phyloP scores from a whole-genome alignment of 1,139 yeast genomes.

The Yamadazyma songkhlaensis region DNA sequence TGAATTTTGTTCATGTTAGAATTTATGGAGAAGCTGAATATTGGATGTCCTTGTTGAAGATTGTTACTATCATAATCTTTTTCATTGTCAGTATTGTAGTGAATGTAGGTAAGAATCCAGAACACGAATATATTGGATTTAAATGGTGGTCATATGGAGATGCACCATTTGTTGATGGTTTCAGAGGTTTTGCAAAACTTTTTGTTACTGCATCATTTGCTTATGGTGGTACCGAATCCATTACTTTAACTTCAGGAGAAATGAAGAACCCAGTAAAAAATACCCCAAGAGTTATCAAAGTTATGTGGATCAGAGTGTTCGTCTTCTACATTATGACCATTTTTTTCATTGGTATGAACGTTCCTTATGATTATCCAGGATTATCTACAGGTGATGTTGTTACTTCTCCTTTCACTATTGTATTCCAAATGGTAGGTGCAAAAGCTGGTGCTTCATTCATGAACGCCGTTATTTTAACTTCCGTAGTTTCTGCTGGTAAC shows the following conservation, averaged over 20 bases:
- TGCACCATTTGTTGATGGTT: conserved; percentile 42
- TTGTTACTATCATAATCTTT: conserved; percentile 37
- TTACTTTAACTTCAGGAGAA: conserved; percentile 67
- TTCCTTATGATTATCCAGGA: conserved; percentile 40
- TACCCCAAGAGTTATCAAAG: conserved; percentile 56
- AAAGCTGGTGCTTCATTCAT: conserved; percentile 42
- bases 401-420: conserved; percentile 67
- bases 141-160: conserved; percentile 36
- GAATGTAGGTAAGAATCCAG: conserved; percentile 34
- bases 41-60: conserved; percentile 37
- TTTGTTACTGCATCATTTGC: conserved; percentile 62
- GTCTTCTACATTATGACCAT: conserved; percentile 40
- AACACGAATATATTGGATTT: conserved; percentile 38
- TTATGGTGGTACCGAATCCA: conserved; percentile 65
- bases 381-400: conserved; percentile 39
- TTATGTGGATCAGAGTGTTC: conserved; percentile 53
- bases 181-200: conserved; percentile 36
- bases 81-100: conserved; percentile 37
- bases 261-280: conserved; percentile 55
- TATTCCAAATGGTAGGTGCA: conserved; percentile 53
- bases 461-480: conserved; percentile 44
- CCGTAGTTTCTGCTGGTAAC: conserved; percentile 46
- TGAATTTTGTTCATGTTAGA: conserved; percentile 54
- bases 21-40: conserved; percentile 46
- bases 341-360: conserved; percentile 45